Base-by-base conservation (phyloP, 1,284 basidiomycete species). In the Rhodotorula sp. region DNA sequence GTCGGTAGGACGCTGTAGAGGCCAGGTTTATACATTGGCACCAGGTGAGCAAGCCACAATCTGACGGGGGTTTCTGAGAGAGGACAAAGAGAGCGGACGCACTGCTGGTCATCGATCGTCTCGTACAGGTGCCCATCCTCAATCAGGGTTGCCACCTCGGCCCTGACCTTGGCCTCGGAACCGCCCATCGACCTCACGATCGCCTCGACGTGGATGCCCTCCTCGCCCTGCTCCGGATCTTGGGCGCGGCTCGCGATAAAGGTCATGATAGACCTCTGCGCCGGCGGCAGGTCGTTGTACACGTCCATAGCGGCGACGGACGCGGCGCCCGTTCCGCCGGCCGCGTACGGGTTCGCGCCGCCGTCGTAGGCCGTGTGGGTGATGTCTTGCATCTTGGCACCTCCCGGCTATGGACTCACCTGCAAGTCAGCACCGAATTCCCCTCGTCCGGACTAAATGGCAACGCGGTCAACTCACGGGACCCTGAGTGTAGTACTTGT, bases 91-190 rank as follows among this genome's bases (percentile, higher is more conserved):
- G 26, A 29, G 7, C 33, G 6, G 18, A 69, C 76, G 44, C 49
- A 78, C 77, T 78, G 76, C 30, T 75, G 68, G 29, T 74, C 73
- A 60, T 78, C 77, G 18, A 70, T 69, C 5, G 88, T 88, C 59
- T 85, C 86, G 77, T 85, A 91, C 65, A 92, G 82, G 71, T 85
- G 80, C 0, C 89, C 90, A 3, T 88, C 85, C 49, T 87, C 85
- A 81, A 89, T 86, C 63, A 94, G 82, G 63, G 80, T 80, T 69
- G 91, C 88, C 67, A 93, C 81, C 33, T 88, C 89, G 58, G 85
- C 81, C 75, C 90, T 85, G 69, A 73, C 58, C 37, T 77, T 72
- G 29, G 79, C 84, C 54, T 78, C 76, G 70, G 85, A 84, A 58
- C 86, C 79, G 1, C 70, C 70, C 24, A 71, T 69, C 14, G 55